These are phyloP conservation scores for Pichia pseudocactophila DNA, from an alignment of 805 yeast species.

Conservation along the genomic window DNA sequence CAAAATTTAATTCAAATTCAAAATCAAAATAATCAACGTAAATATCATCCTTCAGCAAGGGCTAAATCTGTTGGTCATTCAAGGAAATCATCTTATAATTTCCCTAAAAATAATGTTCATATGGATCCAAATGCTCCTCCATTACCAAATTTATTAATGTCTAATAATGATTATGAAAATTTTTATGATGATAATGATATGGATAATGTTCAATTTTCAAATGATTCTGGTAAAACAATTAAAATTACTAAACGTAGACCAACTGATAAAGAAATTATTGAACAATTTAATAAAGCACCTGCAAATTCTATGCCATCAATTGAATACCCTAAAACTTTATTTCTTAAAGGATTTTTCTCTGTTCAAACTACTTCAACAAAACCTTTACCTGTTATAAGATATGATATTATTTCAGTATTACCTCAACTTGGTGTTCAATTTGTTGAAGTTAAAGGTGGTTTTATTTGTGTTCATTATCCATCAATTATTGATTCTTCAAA, in stretches of 20 bases:
- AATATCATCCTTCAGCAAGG: slow-evolving; percentile 72
- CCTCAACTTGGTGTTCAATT: slow-evolving; percentile 69
- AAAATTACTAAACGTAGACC: slow-evolving; percentile 23
- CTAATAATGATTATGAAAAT: slow-evolving; percentile 38
- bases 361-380: slow-evolving; percentile 93
- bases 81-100: slow-evolving; percentile 49
- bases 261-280: slow-evolving; percentile 40
- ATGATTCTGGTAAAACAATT: slow-evolving; percentile 17
- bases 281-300: slow-evolving; percentile 43
- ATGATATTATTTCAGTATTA: slow-evolving; percentile 71
- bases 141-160: slow-evolving; percentile 29
- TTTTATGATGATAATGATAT: slow-evolving; percentile 50
- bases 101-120: slow-evolving; percentile 15
- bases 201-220: slow-evolving; percentile 26
- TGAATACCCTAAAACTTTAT: slow-evolving; percentile 84
- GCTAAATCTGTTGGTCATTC: slow-evolving; percentile 83
- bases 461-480: slow-evolving; percentile 67
- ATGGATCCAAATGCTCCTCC: slow-evolving; percentile 31
- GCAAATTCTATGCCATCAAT: slow-evolving; percentile 87
- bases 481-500: slow-evolving; percentile 27
- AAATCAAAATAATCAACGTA: slow-evolving; percentile 4
- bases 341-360: slow-evolving; percentile 86
- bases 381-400: slow-evolving; percentile 80
- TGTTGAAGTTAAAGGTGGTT: slow-evolving; percentile 90
- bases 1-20: slow-evolving; percentile 3